These are phyloP conservation scores for Globisporangium viniferum DNA, from an alignment of 352 stramenopile genomes.

Conservation along the genomic window DNA sequence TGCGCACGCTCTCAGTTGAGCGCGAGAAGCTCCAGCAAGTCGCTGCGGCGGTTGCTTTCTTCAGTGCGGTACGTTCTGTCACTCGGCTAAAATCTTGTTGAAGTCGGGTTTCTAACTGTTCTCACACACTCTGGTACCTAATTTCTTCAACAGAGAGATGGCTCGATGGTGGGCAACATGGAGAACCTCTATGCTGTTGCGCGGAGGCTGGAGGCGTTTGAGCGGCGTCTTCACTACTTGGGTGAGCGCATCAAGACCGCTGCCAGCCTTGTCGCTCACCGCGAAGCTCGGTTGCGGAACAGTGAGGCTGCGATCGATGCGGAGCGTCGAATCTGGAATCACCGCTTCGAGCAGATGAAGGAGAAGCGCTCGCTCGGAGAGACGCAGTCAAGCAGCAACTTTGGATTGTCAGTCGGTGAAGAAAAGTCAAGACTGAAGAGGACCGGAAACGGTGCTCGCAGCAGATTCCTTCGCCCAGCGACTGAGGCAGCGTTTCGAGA, in stretches of 20 bases:
- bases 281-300: conserved; percentile 57
- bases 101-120: no score
- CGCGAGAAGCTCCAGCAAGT: conserved; percentile 43
- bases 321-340: conserved; percentile 33
- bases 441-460: conserved; percentile 3
- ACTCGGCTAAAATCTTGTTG: no score
- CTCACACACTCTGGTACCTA: no score
- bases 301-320: conserved; percentile 58
- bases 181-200: conserved; percentile 30
- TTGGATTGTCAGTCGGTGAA: neutral
- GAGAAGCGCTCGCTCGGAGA: conserved; percentile 7
- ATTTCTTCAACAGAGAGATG: conserved; percentile 22
- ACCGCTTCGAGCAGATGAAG: conserved; percentile 27
- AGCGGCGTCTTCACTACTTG: conserved; percentile 32
- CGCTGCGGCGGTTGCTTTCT: conserved; percentile 38
- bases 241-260: conserved; percentile 43
- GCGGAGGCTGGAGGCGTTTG: conserved; percentile 33
- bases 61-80: conserved; percentile 31
- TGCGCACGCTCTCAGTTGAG: conserved; percentile 47
- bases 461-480: conserved; percentile 38
- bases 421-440: conserved; percentile 5
- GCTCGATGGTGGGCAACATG: conserved; percentile 46
- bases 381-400: neutral
- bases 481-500: conserved; percentile 52
- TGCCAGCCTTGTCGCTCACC: conserved; percentile 40